Percentiles rank a stretch among this genome's conserved stretches.
These are phyloP conservation scores for Penicillium salamii DNA, from an alignment of 495 filamentous ascomycete species.

Conservation along the genomic window DNA sequence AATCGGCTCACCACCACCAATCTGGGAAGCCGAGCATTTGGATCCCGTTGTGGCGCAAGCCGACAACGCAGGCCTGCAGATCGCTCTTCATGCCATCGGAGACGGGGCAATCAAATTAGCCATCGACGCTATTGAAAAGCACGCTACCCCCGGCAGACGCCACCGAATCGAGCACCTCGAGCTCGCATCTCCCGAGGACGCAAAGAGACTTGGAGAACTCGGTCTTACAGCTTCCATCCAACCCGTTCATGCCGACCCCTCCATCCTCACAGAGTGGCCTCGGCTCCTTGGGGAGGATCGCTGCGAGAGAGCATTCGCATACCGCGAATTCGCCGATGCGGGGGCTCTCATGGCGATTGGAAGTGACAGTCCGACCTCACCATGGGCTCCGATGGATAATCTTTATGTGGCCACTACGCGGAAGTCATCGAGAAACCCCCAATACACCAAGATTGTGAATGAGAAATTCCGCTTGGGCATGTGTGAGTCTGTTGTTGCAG, in stretches of 20 bases:
- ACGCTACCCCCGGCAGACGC: slow-evolving; percentile 30
- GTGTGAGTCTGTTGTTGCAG: slow-evolving; percentile 48
- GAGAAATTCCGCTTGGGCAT: slow-evolving; percentile 50
- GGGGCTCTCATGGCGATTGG: slow-evolving; percentile 55
- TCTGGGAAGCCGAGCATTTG: slow-evolving; percentile 50
- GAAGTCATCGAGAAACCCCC: slow-evolving; percentile 46
- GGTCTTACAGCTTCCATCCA: slow-evolving; percentile 61
- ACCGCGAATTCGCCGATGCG: slow-evolving; percentile 53
- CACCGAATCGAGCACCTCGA: slow-evolving; percentile 63
- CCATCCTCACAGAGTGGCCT: slow-evolving; percentile 56
- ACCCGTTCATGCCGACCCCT: slow-evolving; percentile 61
- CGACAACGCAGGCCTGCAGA: slow-evolving; percentile 47
- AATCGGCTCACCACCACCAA: slow-evolving; percentile 40
- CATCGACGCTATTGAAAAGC: slow-evolving; percentile 32
- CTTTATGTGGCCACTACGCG: slow-evolving; percentile 56
- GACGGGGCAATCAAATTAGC: slow-evolving; percentile 49
- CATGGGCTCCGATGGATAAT: slow-evolving; percentile 49
- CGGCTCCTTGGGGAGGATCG: slow-evolving; percentile 49
- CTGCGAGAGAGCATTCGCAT: slow-evolving; percentile 55
- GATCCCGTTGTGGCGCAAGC: slow-evolving; percentile 47
- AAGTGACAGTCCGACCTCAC: slow-evolving; percentile 57
- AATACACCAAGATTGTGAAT: slow-evolving; percentile 44
- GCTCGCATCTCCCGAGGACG: slow-evolving; percentile 50
- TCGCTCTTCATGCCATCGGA: slow-evolving; percentile 57
- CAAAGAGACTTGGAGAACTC: slow-evolving; percentile 47